Base-by-base conservation (phyloP, 768 basidiomycete genomes). In the Trametes elegans region DNA sequence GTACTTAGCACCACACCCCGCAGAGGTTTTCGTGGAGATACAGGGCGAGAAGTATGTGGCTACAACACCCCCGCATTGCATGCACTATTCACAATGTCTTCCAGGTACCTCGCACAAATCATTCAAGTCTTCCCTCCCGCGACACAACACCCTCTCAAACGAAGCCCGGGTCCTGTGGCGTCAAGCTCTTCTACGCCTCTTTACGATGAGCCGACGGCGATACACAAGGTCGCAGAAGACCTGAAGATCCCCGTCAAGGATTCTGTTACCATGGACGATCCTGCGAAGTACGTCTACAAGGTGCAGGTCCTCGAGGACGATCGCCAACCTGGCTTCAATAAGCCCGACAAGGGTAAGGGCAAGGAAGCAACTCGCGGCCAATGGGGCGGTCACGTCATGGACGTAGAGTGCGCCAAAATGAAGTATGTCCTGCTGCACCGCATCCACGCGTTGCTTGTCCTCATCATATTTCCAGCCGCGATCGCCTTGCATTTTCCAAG, bases 401-500 rank as follows among this genome's bases (percentile, higher is more conserved):
- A 96, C 68, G 90, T 96, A 16, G 83, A 83, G 51, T 90, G 86
- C 59, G 76, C 78, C 49, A 79, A 79, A 63, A 87, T 97, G 81
- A 91, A 90, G 93, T 90, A 62, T 49, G 80, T 70, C 21, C n/a
- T 18, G 31, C 49, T 36, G 23, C 14, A 18, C 41, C 40, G 21
- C 41, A 41, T 13, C 35, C 35, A 39, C 19, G 38, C 45, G 31
- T 49, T 28, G 7, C 32, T 3, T 23, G 9, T 34, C 29, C 7
- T 10, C 8, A 18, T 21, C n/a, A 7, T 1, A 31, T 19, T 49
- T 55, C 18, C 62, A 98, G 95, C 65, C 94, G 97, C 57, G 97
- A 99, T 70, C 90, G 95, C 48, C 78, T 96, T 18, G 85, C 93
- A 18, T 98, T 98, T 73, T 96, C 93, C 26, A 98, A 98, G 71